phyloP scores from a whole-genome alignment of 2,329 filamentous ascomycete genomes.

The Colletotrichum falcatum region DNA sequence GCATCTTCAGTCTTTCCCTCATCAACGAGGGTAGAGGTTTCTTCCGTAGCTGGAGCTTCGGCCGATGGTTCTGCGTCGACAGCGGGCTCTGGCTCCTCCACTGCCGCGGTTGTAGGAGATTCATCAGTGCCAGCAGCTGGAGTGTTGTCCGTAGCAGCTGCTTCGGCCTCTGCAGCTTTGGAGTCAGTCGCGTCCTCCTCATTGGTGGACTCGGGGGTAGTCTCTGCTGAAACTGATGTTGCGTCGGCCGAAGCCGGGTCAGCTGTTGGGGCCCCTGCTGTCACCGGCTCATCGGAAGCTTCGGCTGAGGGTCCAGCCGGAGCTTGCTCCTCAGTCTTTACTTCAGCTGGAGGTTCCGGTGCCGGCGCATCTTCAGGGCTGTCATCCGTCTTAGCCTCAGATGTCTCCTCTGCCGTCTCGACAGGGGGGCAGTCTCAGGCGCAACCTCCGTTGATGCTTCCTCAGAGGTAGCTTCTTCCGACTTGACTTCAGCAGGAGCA shows the following conservation, averaged over 20 bases:
- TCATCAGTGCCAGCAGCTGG: neutral
- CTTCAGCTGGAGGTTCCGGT: neutral
- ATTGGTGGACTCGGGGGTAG: constrained; percentile 1
- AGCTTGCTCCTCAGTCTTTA: neutral
- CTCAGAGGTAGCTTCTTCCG: neutral
- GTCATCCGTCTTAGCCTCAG: neutral
- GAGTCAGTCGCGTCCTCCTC: neutral
- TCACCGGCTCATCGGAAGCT: neutral
- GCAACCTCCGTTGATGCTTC: neutral
- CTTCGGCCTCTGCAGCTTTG: neutral
- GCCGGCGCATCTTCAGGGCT: neutral
- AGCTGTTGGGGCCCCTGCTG: neutral
- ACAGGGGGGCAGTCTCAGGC: neutral
- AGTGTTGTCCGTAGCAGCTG: neutral
- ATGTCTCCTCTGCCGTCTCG: neutral
- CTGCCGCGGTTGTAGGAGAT: neutral
- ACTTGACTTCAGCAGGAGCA: neutral
- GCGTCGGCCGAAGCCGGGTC: neutral
- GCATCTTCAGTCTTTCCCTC: neutral
- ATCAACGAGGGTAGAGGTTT: neutral
- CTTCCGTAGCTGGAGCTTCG: neutral
- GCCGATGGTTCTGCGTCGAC: neutral
- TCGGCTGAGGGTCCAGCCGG: neutral
- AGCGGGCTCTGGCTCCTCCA: constrained; percentile 9
- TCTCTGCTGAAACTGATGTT: neutral